Evolutionary conservation across 257 asterid species (phyloP).

Genomic region (Cordia subcordata): DNA sequence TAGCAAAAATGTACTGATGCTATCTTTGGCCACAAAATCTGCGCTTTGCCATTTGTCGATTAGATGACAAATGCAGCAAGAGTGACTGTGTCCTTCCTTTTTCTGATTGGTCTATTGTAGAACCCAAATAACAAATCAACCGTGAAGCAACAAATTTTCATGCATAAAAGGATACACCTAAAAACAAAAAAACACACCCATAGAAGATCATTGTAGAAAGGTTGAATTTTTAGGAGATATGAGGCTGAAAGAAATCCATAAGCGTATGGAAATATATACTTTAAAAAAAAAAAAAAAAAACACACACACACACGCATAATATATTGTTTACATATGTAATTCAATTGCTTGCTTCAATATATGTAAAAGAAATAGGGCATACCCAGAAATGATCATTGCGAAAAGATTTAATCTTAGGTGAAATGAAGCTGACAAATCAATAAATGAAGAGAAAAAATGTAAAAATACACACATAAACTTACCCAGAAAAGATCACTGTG

Average conservation of each 20-base stretch:
- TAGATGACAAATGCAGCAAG: too few species aligned
- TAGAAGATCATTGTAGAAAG: background rate
- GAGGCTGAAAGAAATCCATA: too few species aligned
- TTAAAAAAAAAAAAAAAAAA: background rate
- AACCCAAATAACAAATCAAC: background rate
- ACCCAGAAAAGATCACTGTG: too few species aligned
- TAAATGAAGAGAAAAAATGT: background rate
- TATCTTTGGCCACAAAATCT: too few species aligned
- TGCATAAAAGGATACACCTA: background rate
- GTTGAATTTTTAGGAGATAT: background rate
- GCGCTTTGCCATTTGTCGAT: too few species aligned
- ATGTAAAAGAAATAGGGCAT: background rate
- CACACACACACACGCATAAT: background rate
- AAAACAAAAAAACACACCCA: background rate
- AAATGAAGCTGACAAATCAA: slow-evolving; percentile 5
- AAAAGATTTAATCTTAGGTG: background rate
- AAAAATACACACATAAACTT: background rate
- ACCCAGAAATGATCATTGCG: slow-evolving; percentile 5
- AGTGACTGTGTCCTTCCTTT: background rate
- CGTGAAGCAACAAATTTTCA: background rate
- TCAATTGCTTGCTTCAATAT: too few species aligned
- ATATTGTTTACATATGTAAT: too few species aligned
- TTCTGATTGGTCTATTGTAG: background rate
- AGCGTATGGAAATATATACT: too few species aligned
- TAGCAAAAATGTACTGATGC: too few species aligned